Base-by-base conservation (phyloP, 2,329 filamentous ascomycete genomes). In the Pyrenophora seminiperda region DNA sequence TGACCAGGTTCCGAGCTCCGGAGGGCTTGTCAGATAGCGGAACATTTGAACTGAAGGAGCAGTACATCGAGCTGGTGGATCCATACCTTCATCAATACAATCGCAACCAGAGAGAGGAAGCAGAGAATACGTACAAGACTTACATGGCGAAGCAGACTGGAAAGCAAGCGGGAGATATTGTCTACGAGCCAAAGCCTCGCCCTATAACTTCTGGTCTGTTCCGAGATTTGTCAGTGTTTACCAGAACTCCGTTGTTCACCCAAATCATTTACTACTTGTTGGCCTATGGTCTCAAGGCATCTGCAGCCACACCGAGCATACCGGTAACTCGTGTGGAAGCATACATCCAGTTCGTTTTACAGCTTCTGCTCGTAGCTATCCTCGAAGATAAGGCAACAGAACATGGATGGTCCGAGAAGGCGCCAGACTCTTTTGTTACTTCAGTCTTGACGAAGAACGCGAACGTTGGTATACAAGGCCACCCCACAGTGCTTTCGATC, bases 51-150 rank as follows among this genome's bases (percentile, higher is more conserved):
- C 78, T 99, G 42, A 94, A 92, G 68, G 85, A 89, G 4, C 84
- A 96, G 53, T 94, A 87, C 63, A 82, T 97, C 31, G 89, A 93
- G 61, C 83, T 95, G 38, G 85, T 99, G 41, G 95, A 99, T 70
- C 94, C 95, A 1, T 99, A 97, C 71, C 94, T 92, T 66, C 89
- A 92, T 5, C 91, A 97, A 68, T 99, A 96, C 73, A 95, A 87
- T 66, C 96, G 96, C 69, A 99, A 99, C 65, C 93, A 97, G 72
- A 85, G 94, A 41, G 94, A 99, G 68, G 94, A 99, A 71, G 91
- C 93, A 0, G 94, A 99, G 73, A 86, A 84, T 60, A 88, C 91
- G 3, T 97, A 94, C 76, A 91, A 88, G 63, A 87, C 88, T 65
- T 88, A 90, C 79, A 86, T 94, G 78, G 90, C 91, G 9, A 91